These are phyloP conservation scores for Pyronema omphalodes DNA, from an alignment of 495 filamentous ascomycete genomes.

Conservation along the genomic window DNA sequence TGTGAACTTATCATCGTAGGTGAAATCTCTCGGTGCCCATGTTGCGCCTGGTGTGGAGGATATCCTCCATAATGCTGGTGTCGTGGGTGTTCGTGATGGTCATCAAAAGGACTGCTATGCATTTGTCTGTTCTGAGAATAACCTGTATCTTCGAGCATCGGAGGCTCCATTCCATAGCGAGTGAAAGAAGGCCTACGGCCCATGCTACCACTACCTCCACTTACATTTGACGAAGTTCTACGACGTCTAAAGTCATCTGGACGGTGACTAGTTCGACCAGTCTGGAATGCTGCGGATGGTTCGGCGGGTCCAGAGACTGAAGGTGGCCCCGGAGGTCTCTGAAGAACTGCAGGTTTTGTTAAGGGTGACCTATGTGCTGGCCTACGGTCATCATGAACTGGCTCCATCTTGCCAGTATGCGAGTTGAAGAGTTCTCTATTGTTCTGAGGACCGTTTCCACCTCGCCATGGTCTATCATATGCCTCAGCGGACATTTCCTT, in stretches of 20 bases:
- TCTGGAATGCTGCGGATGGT: conserved; percentile 81
- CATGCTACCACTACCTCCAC: conserved; percentile 65
- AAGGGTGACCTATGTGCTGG: conserved; percentile 43
- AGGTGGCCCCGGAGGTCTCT: conserved; percentile 38
- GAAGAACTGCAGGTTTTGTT: conserved; percentile 62
- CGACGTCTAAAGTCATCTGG: conserved; percentile 59
- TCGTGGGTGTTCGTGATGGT: background rate
- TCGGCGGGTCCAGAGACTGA: conserved; percentile 60
- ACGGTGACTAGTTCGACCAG: conserved; percentile 47
- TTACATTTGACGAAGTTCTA: conserved; percentile 85
- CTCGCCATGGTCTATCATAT: conserved; percentile 74
- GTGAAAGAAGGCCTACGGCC: conserved; percentile 26
- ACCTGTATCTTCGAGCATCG: conserved; percentile 23
- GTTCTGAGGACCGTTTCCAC: conserved; percentile 34
- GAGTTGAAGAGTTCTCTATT: conserved; percentile 81
- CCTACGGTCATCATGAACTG: conserved; percentile 51
- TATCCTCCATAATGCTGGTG: background rate
- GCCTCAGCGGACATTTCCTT: conserved; percentile 90
- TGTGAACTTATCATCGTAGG: conserved; percentile 1
- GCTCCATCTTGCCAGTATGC: conserved; percentile 83
- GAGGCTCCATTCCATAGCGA: conserved; percentile 14
- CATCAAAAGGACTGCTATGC: background rate
- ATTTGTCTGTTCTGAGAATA: conserved; percentile 14
- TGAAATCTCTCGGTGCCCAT: background rate
- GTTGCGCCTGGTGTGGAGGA: background rate